Evolutionary conservation across 2,329 filamentous ascomycete genomes (phyloP), one percentile per base, ranked within the genome.

Genomic region (Cladosporium sp.): DNA sequence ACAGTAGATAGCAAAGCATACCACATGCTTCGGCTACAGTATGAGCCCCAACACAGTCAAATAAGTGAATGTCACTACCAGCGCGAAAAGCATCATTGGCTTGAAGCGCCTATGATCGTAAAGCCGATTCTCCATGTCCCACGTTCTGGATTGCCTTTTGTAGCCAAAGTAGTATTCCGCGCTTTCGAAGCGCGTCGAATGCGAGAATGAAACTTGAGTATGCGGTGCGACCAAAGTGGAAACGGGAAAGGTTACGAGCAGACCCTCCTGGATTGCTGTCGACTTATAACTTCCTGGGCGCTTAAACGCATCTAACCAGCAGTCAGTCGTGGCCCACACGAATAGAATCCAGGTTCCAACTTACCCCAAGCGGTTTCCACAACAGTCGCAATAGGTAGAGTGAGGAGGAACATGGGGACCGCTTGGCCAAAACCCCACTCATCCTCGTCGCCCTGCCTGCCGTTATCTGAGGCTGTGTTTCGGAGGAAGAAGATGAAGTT

Each of bases 371-470:
- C 13, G 11, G 43, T 48, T n/a, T 64, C 62, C 36, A 49, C 10
- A 3, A 64, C 48, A 13, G 25, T 43, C 13, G 51, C 26, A 6
- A 64, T 11, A 2, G 51, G 62, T 6, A 64, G 5, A 14, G 30
- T 30, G 21, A 64, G 48, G 1, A 64, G 39, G 13, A 64, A 53
- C 30, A 64, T 39, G 5, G 63, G 53, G 16, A 64, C 63, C 8
- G 46, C 63, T 26, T 64, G 63, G 8, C 54, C 63, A 25, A 64
- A 64, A 5, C 63, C 63, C 63, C 63, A 64, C 8, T 23, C 34
- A 28, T 64, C 25, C 36, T 64, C 63, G n/a, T 58, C 32, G 21
- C 54, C 63, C 7, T 49, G 16, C 30, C 53, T 48, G 8, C 39
- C 36, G 3, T 34, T 23, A 1, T 21, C 21, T 5, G 26, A 10